Evolutionary conservation across 805 yeast genomes (phyloP).

Genomic region (Saturnispora hagleri): DNA sequence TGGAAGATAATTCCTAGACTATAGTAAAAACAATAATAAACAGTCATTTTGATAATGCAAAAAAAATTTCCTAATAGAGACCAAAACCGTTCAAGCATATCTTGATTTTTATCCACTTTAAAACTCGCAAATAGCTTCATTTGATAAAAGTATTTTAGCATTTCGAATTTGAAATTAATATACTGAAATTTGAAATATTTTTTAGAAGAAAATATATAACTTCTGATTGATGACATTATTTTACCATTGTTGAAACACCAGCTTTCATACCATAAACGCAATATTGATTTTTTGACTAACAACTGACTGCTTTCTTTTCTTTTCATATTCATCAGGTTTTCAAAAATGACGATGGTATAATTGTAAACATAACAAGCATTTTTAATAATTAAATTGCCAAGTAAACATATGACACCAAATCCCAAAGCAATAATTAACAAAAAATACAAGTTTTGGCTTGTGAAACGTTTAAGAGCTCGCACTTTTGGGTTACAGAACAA

Average conservation of each 20-base stretch:
- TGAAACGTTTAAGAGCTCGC: background rate
- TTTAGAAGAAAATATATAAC: background rate
- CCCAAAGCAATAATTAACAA: background rate
- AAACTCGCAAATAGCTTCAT: background rate
- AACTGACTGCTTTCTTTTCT: background rate
- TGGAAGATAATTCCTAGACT: background rate
- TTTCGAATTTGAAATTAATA: background rate
- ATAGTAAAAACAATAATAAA: no score
- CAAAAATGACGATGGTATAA: no score
- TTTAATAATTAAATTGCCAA: background rate
- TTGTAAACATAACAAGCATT: background rate
- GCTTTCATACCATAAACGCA: background rate
- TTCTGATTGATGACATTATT: background rate
- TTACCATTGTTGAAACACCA: background rate
- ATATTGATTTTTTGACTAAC: no score
- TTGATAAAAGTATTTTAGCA: background rate
- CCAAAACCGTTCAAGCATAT: background rate
- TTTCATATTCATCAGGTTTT: no score
- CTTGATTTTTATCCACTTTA: background rate
- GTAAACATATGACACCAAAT: background rate
- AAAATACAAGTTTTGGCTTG: background rate
- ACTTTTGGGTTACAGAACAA: no score
- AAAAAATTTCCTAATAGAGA: no score
- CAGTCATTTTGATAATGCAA: background rate
- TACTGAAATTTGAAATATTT: background rate